Evolutionary conservation across 352 stramenopile genomes (phyloP).

Genomic region (Globisporangium sylvaticum): DNA sequence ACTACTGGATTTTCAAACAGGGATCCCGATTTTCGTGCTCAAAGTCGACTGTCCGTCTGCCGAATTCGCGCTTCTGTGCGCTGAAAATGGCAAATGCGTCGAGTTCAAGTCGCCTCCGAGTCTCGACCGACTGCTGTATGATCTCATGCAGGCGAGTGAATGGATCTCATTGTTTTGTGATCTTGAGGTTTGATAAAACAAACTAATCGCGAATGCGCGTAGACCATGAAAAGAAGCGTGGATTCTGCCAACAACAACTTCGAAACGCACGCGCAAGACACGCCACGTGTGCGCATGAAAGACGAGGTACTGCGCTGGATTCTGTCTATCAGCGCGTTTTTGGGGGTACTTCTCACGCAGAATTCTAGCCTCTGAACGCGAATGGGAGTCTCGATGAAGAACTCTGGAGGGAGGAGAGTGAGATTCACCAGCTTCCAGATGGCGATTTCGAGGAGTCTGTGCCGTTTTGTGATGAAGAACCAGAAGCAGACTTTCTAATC

Average conservation of each 20-base stretch:
- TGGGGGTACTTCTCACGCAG: neutral
- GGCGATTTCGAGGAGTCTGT: neutral
- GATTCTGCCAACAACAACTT: neutral
- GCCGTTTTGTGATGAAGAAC: neutral
- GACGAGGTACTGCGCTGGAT: neutral
- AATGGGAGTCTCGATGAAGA: neutral
- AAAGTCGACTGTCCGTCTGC: constrained; percentile 37
- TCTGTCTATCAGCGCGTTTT: neutral
- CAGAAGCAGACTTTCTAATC: neutral
- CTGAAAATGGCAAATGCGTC: constrained; percentile 21
- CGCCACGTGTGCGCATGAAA: too few species aligned
- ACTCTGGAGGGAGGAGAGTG: neutral
- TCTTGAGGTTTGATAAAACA: neutral
- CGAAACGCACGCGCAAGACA: neutral
- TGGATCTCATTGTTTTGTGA: neutral
- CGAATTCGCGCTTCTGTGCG: constrained; percentile 32
- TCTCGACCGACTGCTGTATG: constrained; percentile 30
- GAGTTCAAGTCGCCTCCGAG: constrained; percentile 38
- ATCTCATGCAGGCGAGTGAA: constrained; percentile 42
- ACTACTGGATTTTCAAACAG: constrained; percentile 17
- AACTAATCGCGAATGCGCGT: neutral
- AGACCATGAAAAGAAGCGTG: neutral
- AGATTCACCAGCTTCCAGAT: neutral
- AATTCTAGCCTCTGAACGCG: neutral
- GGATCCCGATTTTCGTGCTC: constrained; percentile 72